Evolutionary conservation across 345 rosid species (phyloP).

Genomic region (Camelina hispida): DNA sequence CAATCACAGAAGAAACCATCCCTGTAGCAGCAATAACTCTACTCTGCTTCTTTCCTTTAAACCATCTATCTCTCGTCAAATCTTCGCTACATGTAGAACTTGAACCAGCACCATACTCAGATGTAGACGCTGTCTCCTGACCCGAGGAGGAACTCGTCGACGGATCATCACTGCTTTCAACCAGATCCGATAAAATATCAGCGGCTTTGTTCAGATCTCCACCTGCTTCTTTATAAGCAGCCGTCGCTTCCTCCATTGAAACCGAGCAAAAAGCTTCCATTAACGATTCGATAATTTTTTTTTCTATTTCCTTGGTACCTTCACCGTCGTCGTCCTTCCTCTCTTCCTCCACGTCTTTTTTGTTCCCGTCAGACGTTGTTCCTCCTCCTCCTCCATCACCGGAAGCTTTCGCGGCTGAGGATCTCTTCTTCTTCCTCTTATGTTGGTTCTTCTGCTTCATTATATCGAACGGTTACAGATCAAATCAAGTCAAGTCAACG

Average conservation of each 20-base stretch:
- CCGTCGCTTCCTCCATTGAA: constrained; percentile 56
- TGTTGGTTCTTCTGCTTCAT: constrained; percentile 56
- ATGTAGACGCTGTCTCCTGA: constrained; percentile 51
- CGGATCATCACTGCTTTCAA: constrained; percentile 53
- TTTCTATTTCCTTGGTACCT: constrained; percentile 17
- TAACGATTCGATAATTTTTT: constrained; percentile 42
- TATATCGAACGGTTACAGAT: neutral
- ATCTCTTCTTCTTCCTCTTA: constrained; percentile 54
- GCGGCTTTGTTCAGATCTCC: constrained; percentile 61
- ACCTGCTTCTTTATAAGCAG: constrained; percentile 52
- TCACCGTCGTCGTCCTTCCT: constrained; percentile 20
- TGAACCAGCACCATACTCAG: constrained; percentile 48
- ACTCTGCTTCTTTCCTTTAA: constrained; percentile 57
- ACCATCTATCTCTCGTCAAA: constrained; percentile 37
- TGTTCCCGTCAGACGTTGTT: constrained; percentile 38
- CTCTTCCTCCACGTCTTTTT: constrained; percentile 32
- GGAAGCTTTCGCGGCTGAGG: constrained; percentile 37
- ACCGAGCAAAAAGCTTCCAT: constrained; percentile 60
- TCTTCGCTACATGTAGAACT: constrained; percentile 48
- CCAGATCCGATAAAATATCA: constrained; percentile 45
- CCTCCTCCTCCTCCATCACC: constrained; percentile 27
- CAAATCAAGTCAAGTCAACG: constrained; percentile 8
- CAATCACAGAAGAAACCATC: constrained; percentile 79
- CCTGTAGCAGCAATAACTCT: constrained; percentile 74
- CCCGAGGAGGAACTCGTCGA: constrained; percentile 51